phyloP scores from a whole-genome alignment of 148 eudicot genomes.

The Amaranthus palmeri region DNA sequence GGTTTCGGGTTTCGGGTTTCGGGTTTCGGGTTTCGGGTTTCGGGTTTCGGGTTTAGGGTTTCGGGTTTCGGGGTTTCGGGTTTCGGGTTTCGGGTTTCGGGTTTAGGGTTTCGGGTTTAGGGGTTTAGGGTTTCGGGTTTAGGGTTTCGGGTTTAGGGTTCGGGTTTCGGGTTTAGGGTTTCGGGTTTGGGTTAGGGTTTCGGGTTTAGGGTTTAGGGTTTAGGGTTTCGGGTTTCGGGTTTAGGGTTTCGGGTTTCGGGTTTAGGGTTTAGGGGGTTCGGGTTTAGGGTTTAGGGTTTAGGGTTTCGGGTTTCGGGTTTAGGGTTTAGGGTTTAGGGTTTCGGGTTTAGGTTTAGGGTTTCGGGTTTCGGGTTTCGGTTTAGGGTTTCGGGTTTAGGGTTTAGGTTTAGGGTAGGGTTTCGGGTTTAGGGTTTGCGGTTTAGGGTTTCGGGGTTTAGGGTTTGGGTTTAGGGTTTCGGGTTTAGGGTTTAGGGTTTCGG shows the following conservation, averaged over 20 bases:
- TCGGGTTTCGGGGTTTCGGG: conserved; percentile 27
- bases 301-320: conserved; percentile 24
- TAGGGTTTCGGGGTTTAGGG: conserved; percentile 21
- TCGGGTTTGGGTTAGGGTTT: conserved; percentile 23
- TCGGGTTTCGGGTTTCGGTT: conserved; percentile 31
- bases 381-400: conserved; percentile 27
- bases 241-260: conserved; percentile 21
- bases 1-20: conserved; percentile 20
- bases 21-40: conserved; percentile 21
- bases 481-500: conserved; percentile 18
- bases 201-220: conserved; percentile 27
- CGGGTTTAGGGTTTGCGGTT: conserved; percentile 21
- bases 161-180: conserved; percentile 30
- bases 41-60: conserved; percentile 25
- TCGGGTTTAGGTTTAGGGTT: conserved; percentile 29
- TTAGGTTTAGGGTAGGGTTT: conserved; percentile 16
- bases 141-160: conserved; percentile 24
- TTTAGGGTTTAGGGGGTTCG: conserved; percentile 19
- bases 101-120: conserved; percentile 23
- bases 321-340: conserved; percentile 18
- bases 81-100: conserved; percentile 23
- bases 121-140: conserved; percentile 18
- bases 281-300: conserved; percentile 18
- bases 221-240: conserved; percentile 20
- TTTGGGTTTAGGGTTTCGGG: conserved; percentile 20